Percentiles rank a stretch among this genome's conserved stretches.
These are phyloP conservation scores for Chrysosporium queenslandicum DNA, from an alignment of 2,329 filamentous ascomycete genomes.

Conservation along the genomic window DNA sequence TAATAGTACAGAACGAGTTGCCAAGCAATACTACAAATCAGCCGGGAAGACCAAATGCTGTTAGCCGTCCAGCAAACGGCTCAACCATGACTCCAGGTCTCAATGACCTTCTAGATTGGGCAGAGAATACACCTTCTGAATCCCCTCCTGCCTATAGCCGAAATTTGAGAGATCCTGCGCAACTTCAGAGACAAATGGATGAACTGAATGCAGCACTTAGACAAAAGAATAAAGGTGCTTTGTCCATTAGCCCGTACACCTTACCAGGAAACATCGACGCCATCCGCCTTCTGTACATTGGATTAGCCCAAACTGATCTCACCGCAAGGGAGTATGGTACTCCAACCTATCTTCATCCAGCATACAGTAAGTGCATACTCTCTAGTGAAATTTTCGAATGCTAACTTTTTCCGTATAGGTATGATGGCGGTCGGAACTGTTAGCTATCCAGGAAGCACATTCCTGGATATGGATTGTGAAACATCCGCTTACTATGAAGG, in stretches of 20 bases:
- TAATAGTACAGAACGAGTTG: neutral
- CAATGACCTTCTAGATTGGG: conserved; percentile 2
- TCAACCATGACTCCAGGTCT: neutral
- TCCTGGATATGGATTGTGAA: conserved; percentile 4
- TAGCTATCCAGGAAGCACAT: conserved; percentile 5
- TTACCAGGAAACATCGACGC: conserved; percentile 1
- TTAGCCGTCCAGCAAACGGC: neutral
- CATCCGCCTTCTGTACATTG: conserved; percentile 2
- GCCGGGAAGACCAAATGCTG: neutral
- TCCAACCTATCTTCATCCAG: conserved; percentile 4
- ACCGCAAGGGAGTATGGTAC: conserved; percentile 3
- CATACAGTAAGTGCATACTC: neutral
- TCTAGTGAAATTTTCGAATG: neutral
- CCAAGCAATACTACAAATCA: neutral
- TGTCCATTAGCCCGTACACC: conserved; percentile 5
- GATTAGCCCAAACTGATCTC: neutral
- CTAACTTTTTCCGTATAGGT: neutral
- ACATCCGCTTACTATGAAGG: conserved; percentile 3
- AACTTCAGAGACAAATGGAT: conserved; percentile 4
- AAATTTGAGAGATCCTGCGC: conserved; percentile 5
- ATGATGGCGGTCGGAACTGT: conserved; percentile 1
- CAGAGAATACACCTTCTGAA: conserved; percentile 3
- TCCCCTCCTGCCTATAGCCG: conserved; percentile 3
- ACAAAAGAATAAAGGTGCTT: conserved; percentile 5
- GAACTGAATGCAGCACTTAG: neutral